phyloP scores from a whole-genome alignment of 805 yeast genomes.

The Phaffomyces opuntiae region DNA sequence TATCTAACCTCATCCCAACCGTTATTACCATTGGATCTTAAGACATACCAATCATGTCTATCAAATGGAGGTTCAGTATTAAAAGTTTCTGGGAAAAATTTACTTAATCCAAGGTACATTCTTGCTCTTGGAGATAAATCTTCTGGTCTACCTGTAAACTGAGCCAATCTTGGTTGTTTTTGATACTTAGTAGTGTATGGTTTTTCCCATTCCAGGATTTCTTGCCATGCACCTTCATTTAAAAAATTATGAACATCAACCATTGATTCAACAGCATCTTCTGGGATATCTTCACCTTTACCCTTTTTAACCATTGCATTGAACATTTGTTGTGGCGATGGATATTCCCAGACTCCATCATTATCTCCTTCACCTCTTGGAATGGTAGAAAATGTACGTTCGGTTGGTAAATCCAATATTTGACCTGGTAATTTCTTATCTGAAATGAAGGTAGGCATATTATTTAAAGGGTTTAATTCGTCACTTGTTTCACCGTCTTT shows the following conservation, averaged over 20 bases:
- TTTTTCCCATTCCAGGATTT: constrained; percentile 86
- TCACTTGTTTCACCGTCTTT: constrained; percentile 13
- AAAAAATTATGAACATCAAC: constrained; percentile 93
- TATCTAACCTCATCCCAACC: constrained; percentile 74
- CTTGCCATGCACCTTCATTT: constrained; percentile 97
- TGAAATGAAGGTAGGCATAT: constrained; percentile 76
- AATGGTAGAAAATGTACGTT: constrained; percentile 75
- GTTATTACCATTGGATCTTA: constrained; percentile 46
- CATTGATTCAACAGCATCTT: constrained; percentile 95
- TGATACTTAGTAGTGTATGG: constrained; percentile 51
- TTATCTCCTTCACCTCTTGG: constrained; percentile 67
- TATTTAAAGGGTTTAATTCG: constrained; percentile 70
- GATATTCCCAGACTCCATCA: constrained; percentile 94
- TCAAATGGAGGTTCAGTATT: constrained; percentile 87
- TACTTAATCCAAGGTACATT: constrained; percentile 56
- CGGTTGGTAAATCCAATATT: constrained; percentile 68
- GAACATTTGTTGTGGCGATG: constrained; percentile 98
- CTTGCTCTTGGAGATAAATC: constrained; percentile 83
- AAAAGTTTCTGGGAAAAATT: constrained; percentile 64
- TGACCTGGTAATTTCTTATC: constrained; percentile 74
- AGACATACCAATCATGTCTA: constrained; percentile 97
- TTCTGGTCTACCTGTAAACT: constrained; percentile 89
- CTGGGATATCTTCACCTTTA: constrained; percentile 80
- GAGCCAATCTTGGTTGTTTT: constrained; percentile 66
- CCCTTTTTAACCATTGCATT: constrained; percentile 97